phyloP scores from a whole-genome alignment of 2,329 filamentous ascomycete genomes.

The Fusarium zealandicum region DNA sequence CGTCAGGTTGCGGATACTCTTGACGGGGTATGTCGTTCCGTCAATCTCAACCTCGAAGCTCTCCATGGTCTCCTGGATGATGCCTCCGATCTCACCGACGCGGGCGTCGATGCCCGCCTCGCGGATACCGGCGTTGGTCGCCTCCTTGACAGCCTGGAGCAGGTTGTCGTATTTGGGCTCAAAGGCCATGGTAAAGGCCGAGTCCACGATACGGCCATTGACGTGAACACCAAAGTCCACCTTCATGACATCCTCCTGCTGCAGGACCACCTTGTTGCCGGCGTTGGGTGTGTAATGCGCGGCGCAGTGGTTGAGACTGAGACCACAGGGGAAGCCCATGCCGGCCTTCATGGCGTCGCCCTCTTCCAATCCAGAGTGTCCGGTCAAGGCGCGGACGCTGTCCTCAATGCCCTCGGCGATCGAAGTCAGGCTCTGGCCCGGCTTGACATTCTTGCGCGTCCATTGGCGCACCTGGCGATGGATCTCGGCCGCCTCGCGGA shows the following conservation, averaged over 20 bases:
- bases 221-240: slow-evolving; percentile 85
- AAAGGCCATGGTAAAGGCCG: slow-evolving; percentile 80
- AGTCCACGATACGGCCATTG: slow-evolving; percentile 81
- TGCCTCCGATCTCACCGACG: slow-evolving; percentile 82
- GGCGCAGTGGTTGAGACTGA: slow-evolving; percentile 84
- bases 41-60: slow-evolving; percentile 88
- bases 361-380: slow-evolving; percentile 77
- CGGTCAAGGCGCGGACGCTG: slow-evolving; percentile 77
- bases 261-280: slow-evolving; percentile 78
- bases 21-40: slow-evolving; percentile 79
- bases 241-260: slow-evolving; percentile 80
- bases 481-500: slow-evolving; percentile 85
- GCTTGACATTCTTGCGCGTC: slow-evolving; percentile 81
- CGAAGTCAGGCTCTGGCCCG: slow-evolving; percentile 79
- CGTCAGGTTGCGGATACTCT: slow-evolving; percentile 85
- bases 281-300: slow-evolving; percentile 89
- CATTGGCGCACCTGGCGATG: slow-evolving; percentile 87
- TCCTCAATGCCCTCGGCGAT: slow-evolving; percentile 90
- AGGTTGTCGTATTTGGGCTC: slow-evolving; percentile 78
- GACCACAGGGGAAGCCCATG: slow-evolving; percentile 85
- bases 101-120: slow-evolving; percentile 93
- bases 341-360: slow-evolving; percentile 81
- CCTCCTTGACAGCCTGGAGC: slow-evolving; percentile 74
- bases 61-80: slow-evolving; percentile 92
- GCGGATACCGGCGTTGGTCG: slow-evolving; percentile 81